These are phyloP conservation scores for Fusarium chaquense DNA, from an alignment of 2,329 filamentous ascomycete species.

Conservation along the genomic window DNA sequence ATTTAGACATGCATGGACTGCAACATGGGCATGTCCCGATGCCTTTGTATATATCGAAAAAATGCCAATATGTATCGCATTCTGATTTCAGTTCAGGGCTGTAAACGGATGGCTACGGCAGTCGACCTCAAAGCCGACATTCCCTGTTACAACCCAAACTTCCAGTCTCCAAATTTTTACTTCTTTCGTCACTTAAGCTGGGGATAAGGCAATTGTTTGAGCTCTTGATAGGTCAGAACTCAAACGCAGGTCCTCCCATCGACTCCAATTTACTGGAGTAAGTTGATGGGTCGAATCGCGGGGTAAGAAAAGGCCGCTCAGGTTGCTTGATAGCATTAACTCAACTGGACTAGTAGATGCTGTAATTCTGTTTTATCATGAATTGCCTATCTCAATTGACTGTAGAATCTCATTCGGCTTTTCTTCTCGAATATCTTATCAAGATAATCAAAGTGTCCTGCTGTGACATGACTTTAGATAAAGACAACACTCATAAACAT, in stretches of 20 bases:
- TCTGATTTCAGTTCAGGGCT: not conserved
- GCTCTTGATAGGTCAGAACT: constrained; percentile 32
- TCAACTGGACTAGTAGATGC: not conserved
- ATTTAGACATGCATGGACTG: not conserved
- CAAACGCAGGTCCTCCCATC: not conserved
- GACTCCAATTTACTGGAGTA: constrained; percentile 6
- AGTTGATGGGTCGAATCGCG: constrained; percentile 13
- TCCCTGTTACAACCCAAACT: not conserved
- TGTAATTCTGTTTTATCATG: not conserved
- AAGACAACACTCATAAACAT: not conserved
- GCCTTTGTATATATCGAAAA: not conserved
- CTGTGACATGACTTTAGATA: not conserved
- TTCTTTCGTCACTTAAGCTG: constrained; percentile 23
- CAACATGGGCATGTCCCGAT: not conserved
- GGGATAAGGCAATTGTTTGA: constrained; percentile 28
- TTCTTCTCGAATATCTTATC: not conserved
- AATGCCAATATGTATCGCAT: no score
- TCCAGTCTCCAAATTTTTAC: not conserved
- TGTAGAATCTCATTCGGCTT: not conserved
- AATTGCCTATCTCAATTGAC: not conserved
- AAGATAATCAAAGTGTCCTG: not conserved
- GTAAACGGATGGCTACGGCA: not conserved
- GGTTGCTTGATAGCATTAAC: not conserved
- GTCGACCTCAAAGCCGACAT: constrained; percentile 1
- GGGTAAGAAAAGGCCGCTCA: constrained; percentile 37